Base-by-base conservation (phyloP, 805 yeast species). In the Spathaspora boniae region DNA sequence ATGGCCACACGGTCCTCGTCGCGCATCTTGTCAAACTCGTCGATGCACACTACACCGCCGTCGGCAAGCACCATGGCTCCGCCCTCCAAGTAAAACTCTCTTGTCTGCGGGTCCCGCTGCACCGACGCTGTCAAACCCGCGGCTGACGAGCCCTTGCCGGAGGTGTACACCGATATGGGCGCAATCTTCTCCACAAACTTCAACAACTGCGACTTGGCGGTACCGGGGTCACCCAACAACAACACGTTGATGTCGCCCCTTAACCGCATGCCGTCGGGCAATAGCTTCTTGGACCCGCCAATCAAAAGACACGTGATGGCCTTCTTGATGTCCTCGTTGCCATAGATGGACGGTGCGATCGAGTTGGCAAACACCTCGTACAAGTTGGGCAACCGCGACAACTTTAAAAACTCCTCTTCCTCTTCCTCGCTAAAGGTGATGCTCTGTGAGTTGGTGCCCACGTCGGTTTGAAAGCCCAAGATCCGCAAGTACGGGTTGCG, bases 41-140 rank as follows among this genome's bases (percentile, higher is more conserved):
- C 99, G 54, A 93, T 93, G 73, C 98, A 93, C 31, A 91, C 97
- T 33, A 93, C 97, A 46, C 99, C 99, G 26, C 98, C 98, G 65
- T 93, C 98, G 0, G 99, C 98, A 33, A 93, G 69, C n/a, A 93
- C 98, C 97, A 93, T 89, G 6, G 99, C 99, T 62, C 99, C 99
- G 41, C 99, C 98, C 73, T 93, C 99, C 36, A 93, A 68, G 58
- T 86, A 91, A 58, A 91, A 93, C 50, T 93, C 98, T 44, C 96
- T 70, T 0, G 96, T 85, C 16, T 71, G 68, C 1, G 86, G 72
- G 58, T 93, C 98, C 57, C 96, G 75, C 65, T 91, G 98, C 14
- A 93, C 98, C 12, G 95, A 83, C 0, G 98, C 98, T 2, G 99
- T 93, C 61, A 93, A 74, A 79, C 99, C 99, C 2, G 98, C 99